A percentile compares a stretch with the other conserved stretches of the same genome.
These are phyloP conservation scores for Crithidia acanthocephali DNA, from an alignment of 208 protist genomes.

Conservation along the genomic window DNA sequence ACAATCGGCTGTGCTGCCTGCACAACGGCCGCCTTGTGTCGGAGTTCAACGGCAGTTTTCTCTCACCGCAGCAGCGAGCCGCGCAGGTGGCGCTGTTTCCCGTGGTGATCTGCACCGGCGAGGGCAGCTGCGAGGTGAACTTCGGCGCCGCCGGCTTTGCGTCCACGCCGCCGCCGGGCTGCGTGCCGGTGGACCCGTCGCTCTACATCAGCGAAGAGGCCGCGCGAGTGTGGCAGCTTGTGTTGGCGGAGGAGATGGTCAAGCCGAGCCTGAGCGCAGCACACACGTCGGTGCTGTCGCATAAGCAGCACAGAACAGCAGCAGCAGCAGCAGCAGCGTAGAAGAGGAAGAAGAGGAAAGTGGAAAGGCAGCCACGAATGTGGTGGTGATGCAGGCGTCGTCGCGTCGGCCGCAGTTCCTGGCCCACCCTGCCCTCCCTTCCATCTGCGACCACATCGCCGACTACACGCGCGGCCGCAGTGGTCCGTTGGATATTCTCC, in stretches of 20 bases:
- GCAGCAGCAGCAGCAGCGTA: neutral
- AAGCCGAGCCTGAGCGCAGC: constrained; percentile 20
- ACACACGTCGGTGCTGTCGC: no score
- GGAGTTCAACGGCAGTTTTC: constrained; percentile 54
- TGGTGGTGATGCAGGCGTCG: neutral
- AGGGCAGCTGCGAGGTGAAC: constrained; percentile 80
- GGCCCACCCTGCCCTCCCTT: constrained; percentile 15
- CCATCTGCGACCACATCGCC: constrained; percentile 12
- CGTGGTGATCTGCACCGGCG: constrained; percentile 39
- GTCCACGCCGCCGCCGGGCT: constrained; percentile 54
- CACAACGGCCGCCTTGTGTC: constrained; percentile 80
- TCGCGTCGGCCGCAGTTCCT: neutral
- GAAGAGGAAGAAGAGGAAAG: neutral
- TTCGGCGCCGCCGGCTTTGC: constrained; percentile 79
- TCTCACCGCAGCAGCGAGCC: constrained; percentile 28
- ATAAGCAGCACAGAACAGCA: neutral
- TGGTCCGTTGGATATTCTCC: constrained; percentile 62
- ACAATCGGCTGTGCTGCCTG: constrained; percentile 58
- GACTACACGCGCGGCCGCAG: constrained; percentile 45
- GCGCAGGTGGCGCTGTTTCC: constrained; percentile 63
- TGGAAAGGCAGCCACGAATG: neutral
- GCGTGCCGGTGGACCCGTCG: constrained; percentile 75
- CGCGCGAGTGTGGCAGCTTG: constrained; percentile 64
- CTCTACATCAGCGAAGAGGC: constrained; percentile 57
- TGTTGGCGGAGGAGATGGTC: constrained; percentile 45